phyloP scores from a whole-genome alignment of 192 early-diverging fungal species.

The Endogone sp. region DNA sequence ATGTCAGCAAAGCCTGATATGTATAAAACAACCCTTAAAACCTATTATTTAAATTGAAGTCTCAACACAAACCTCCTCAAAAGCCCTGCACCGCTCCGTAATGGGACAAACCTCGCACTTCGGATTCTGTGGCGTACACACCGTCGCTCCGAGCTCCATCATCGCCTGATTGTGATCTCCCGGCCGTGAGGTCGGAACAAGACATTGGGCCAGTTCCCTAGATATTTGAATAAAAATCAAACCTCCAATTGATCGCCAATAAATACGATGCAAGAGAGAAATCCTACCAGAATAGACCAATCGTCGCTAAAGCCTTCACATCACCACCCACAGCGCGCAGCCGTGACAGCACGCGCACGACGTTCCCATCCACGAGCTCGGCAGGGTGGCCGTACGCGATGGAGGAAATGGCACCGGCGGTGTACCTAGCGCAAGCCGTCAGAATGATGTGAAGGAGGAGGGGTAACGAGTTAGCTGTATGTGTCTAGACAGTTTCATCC shows the following conservation, averaged over 20 bases:
- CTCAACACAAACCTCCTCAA: constrained; percentile 43
- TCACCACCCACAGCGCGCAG: constrained; percentile 60
- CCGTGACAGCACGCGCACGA: constrained; percentile 65
- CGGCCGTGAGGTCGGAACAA: constrained; percentile 52
- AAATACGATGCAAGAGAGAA: not conserved
- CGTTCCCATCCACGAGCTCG: constrained; percentile 74
- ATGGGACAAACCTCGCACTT: constrained; percentile 62
- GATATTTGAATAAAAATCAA: not conserved
- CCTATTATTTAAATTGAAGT: not conserved
- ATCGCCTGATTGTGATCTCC: constrained; percentile 78
- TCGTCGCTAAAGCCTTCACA: constrained; percentile 49
- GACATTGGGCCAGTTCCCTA: constrained; percentile 52
- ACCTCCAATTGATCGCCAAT: too few relatives aligned
- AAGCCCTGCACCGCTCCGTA: constrained; percentile 49
- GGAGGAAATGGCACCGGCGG: constrained; percentile 66
- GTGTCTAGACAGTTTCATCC: too few relatives aligned
- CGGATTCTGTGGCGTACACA: constrained; percentile 69
- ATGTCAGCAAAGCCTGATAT: not conserved
- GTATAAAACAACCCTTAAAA: not conserved
- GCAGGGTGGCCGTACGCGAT: constrained; percentile 63
- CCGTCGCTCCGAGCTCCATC: constrained; percentile 75
- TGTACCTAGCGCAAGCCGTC: constrained; percentile 54
- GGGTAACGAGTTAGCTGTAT: too few relatives aligned
- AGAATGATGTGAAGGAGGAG: too few relatives aligned
- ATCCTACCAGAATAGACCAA: constrained; percentile 58